Conservation (phyloP, 805 yeast species). For the Torulaspora indica region DNA sequence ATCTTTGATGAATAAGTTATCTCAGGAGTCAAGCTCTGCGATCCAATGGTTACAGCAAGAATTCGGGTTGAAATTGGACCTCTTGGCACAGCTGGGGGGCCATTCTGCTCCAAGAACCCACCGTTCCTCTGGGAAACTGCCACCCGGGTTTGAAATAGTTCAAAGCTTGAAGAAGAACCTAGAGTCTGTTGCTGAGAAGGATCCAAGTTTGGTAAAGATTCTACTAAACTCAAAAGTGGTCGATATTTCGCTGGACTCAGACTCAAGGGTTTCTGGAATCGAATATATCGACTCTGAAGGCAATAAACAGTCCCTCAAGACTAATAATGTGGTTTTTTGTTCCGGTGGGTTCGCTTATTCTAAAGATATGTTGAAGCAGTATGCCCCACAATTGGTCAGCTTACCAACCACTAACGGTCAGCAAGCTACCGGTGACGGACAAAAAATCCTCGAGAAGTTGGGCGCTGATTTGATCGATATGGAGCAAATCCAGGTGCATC, state of each 20-base stretch:
- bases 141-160: constrained; percentile 58
- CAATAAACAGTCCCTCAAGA: constrained; percentile 23
- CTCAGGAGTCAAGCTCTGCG: constrained; percentile 60
- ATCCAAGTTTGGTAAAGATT: constrained; percentile 35
- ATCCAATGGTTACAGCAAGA: constrained; percentile 67
- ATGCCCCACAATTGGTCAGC: constrained; percentile 43
- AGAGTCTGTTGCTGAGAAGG: constrained; percentile 31
- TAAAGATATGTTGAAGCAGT: constrained; percentile 38
- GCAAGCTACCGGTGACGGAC: constrained; percentile 59
- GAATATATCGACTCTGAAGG: constrained; percentile 37
- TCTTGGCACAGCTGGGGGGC: constrained; percentile 76
- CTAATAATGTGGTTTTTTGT: constrained; percentile 44
- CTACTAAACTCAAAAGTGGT: constrained; percentile 39
- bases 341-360: constrained; percentile 55
- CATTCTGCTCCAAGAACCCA: constrained; percentile 79
- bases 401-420: constrained; percentile 55
- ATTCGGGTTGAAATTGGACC: constrained; percentile 57
- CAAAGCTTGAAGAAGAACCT: constrained; percentile 42
- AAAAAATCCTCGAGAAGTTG: constrained; percentile 42
- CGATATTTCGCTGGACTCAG: constrained; percentile 32
- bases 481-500: constrained; percentile 59
- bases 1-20: constrained; percentile 53
- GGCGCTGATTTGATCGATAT: constrained; percentile 51
- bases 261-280: constrained; percentile 40
- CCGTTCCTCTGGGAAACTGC: constrained; percentile 56